Evolutionary conservation across 2,329 filamentous ascomycete species (phyloP), one percentile per base, ranked within the genome.

Genomic region (Sclerotinia borealis): DNA sequence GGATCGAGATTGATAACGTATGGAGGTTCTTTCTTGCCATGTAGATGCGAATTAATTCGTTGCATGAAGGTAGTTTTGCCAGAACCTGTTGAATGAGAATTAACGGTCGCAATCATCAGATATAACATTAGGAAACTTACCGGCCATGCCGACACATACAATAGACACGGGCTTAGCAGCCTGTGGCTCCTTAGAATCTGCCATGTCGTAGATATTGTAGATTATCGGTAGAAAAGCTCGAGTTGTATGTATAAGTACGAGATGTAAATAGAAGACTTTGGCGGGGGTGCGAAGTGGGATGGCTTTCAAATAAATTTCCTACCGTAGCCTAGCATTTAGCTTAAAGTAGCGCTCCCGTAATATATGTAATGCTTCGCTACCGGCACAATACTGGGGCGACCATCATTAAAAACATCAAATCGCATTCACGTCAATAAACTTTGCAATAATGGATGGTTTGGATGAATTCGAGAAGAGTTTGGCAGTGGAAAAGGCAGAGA

Each of bases 61-160:
- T 98, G 93, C 93, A 99, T 98, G 75, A 99, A 99, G 0, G 96
- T 99, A n/a, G 95, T 99, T 81, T 99, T 99, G 73, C 95, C 95
- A 19, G 92, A 96, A 71, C 95, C 89, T 90, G 69, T 54, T 58
- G 55, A 17, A 15, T 27, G 59, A n/a, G 47, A 36, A 58, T 62
- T 52, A 62, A 29, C 31, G 54, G 29, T 29, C 61, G 36, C 27
- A 22, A 48, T 56, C n/a, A 56, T 54, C 17, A 37, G 27, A 25
- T 43, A 43, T 34, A 25, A 31, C 27, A 25, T 9, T n/a, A 29
- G 31, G 39, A 50, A 62, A 63, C 51, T 70, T 78, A 88, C 88
- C 93, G 72, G 95, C 95, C 93, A 98, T 98, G 81, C 95, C 95
- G 55, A 99, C 88, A 77, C 93, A 97, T 72, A 98, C 92, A 65